A percentile compares a stretch with the other conserved stretches of the same genome.
phyloP scores from a whole-genome alignment of 306 rosid species.

The Cicer yamashitae region DNA sequence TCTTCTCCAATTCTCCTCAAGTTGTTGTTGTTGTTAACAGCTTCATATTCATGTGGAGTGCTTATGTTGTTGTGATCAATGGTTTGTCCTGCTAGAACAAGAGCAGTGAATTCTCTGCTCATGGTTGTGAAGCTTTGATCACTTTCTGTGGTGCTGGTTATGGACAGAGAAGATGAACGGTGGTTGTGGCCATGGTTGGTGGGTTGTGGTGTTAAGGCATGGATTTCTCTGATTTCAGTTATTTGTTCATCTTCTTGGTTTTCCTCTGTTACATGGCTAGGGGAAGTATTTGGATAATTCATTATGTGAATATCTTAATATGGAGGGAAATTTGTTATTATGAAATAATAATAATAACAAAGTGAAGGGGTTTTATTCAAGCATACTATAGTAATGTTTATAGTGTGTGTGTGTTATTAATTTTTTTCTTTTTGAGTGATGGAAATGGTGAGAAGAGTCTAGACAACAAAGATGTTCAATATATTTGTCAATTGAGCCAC shows the following conservation, averaged over 20 bases:
- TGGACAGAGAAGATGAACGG: constrained; percentile 62
- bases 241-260: constrained; percentile 53
- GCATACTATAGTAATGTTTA: background rate
- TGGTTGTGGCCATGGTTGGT: constrained; percentile 55
- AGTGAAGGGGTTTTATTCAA: constrained; percentile 37
- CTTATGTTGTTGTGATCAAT: constrained; percentile 42
- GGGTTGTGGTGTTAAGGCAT: constrained; percentile 65
- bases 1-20: constrained; percentile 88
- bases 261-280: constrained; percentile 47
- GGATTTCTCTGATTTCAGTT: constrained; percentile 91
- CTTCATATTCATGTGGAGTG: background rate
- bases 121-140: constrained; percentile 84
- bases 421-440: background rate
- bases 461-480: constrained; percentile 33
- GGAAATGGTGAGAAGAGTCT: constrained; percentile 39
- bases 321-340: constrained; percentile 27
- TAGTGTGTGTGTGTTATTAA: constrained; percentile 5
- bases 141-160: constrained; percentile 69
- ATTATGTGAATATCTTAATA: background rate
- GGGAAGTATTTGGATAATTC: constrained; percentile 47
- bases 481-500: background rate
- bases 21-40: background rate
- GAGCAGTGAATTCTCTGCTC: constrained; percentile 91
- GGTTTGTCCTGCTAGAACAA: constrained; percentile 84
- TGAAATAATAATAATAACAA: background rate